Conservation (phyloP, 306 rosid genomes). For the Alnus glutinosa region DNA sequence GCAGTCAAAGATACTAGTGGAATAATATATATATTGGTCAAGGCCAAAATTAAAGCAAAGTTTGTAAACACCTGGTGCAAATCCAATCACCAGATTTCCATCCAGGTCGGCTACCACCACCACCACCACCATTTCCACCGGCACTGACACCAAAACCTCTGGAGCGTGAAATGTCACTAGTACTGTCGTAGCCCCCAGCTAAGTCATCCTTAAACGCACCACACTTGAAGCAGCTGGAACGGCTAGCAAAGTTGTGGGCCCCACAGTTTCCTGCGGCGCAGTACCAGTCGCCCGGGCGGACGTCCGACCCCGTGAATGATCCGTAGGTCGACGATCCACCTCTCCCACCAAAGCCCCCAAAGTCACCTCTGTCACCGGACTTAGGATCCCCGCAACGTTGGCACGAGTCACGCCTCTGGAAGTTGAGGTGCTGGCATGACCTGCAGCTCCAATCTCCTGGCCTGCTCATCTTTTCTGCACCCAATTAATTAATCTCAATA, state of each 20-base stretch:
- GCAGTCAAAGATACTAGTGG: constrained; percentile 46
- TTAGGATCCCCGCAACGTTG: constrained; percentile 88
- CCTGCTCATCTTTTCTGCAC: constrained; percentile 66
- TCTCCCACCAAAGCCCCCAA: constrained; percentile 53
- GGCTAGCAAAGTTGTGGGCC: constrained; percentile 90
- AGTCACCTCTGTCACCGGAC: constrained; percentile 52
- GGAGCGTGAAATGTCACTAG: constrained; percentile 48
- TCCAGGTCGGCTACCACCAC: constrained; percentile 50
- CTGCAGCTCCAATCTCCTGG: constrained; percentile 99
- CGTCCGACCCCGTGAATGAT: constrained; percentile 66
- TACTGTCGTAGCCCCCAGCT: constrained; percentile 36
- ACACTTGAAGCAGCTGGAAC: constrained; percentile 97
- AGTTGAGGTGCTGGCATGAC: constrained; percentile 95
- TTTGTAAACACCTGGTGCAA: constrained; percentile 61
- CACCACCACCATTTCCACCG: constrained; percentile 25
- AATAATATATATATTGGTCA: not conserved
- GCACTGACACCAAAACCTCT: constrained; percentile 38
- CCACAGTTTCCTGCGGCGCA: constrained; percentile 75
- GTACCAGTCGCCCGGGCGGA: constrained; percentile 95
- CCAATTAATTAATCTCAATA: not conserved
- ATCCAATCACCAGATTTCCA: constrained; percentile 99
- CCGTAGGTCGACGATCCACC: constrained; percentile 68
- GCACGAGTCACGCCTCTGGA: constrained; percentile 94
- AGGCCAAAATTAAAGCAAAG: constrained; percentile 19
- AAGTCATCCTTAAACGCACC: constrained; percentile 88